Evolutionary conservation across 2,329 filamentous ascomycete species (phyloP), one percentile per base, ranked within the genome.

Genomic region (Rhinocladiella mackenziei): DNA sequence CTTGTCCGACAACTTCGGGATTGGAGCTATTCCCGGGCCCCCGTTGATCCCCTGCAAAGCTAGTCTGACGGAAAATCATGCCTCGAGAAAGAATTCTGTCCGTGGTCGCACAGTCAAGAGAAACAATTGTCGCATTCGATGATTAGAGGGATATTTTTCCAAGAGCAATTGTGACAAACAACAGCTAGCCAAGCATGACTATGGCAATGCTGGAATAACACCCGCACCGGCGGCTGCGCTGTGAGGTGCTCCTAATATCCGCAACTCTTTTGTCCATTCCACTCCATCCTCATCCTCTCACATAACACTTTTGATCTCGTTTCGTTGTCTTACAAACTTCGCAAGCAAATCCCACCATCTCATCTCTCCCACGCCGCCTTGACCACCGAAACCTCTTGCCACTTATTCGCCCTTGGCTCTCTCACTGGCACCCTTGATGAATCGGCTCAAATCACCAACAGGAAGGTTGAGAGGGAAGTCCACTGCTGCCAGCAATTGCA

Each of bases 401-500:
- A 7, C 23, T 43, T 39, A 55, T 10, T 51, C 52, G 5, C 11
- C 33, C 35, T 55, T 55, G 15, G 40, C 34, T 31, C 52, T 30
- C 40, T 57, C 54, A 28, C 55, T 56, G 13, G 51, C 54, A 17
- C 55, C 55, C 55, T 61, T 9, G 44, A 78, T 62, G 5, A 77
- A 45, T 4, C 62, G 65, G 43, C 71, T 76, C 13, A 81, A 55
- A 56, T 81, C 76, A 1, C 77, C 77, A 1, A 81, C 73, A 0
- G 77, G 77, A 4, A 81, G 57, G 17, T 71, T 62, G 37, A 80
- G 58, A 0, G 77, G 77, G 53, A 80, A 80, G 54, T 80, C 75
- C n/a, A 80, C 65, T 5, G 70, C 63, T 2, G 72, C 74, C 7
- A 81, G 63, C 51, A 80, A 65, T 45, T 76, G 70, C n/a, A 74